Percentiles rank a stretch among this genome's conserved stretches.
Evolutionary conservation across 2,329 filamentous ascomycete species (phyloP).

Genomic region (Colletotrichum cordylinicola): DNA sequence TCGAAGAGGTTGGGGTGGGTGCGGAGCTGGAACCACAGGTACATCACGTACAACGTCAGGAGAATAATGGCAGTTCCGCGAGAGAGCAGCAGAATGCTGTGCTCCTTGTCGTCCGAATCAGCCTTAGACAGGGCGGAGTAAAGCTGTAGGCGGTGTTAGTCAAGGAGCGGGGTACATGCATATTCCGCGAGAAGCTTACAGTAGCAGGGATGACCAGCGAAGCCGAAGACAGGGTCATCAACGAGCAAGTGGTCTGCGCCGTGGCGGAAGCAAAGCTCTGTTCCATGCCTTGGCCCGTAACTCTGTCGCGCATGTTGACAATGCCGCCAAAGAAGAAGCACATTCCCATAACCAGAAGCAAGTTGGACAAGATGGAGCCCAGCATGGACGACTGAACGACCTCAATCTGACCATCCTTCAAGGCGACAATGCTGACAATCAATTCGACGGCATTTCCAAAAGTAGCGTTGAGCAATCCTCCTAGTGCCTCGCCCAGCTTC

Average conservation of each 20-base stretch:
- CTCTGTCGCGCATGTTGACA: conserved; percentile 58
- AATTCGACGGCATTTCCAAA: conserved; percentile 83
- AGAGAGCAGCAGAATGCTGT: conserved; percentile 73
- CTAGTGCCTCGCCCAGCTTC: conserved; percentile 75
- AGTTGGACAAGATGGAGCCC: conserved; percentile 92
- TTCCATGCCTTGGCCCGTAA: conserved; percentile 64
- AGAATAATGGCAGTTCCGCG: conserved; percentile 80
- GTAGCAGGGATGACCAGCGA: conserved; percentile 82
- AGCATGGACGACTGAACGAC: conserved; percentile 99
- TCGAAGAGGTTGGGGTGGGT: conserved; percentile 79
- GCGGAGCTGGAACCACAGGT: conserved; percentile 78
- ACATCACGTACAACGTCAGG: conserved; percentile 76
- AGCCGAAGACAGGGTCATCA: conserved; percentile 78
- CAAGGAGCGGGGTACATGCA: neutral
- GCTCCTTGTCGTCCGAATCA: conserved; percentile 44
- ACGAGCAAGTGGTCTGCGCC: conserved; percentile 76
- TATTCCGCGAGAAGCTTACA: conserved; percentile 39
- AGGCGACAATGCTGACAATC: conserved; percentile 89
- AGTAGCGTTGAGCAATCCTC: conserved; percentile 77
- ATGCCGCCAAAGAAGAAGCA: conserved; percentile 80
- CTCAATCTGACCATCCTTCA: conserved; percentile 84
- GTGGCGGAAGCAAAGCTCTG: conserved; percentile 79
- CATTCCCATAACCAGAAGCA: conserved; percentile 84
- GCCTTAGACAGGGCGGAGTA: conserved; percentile 66
- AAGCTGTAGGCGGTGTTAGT: conserved; percentile 47